Evolutionary conservation across 208 protist species (phyloP), one percentile per base, ranked within the genome.

Genomic region (Wallacemonas sp.): DNA sequence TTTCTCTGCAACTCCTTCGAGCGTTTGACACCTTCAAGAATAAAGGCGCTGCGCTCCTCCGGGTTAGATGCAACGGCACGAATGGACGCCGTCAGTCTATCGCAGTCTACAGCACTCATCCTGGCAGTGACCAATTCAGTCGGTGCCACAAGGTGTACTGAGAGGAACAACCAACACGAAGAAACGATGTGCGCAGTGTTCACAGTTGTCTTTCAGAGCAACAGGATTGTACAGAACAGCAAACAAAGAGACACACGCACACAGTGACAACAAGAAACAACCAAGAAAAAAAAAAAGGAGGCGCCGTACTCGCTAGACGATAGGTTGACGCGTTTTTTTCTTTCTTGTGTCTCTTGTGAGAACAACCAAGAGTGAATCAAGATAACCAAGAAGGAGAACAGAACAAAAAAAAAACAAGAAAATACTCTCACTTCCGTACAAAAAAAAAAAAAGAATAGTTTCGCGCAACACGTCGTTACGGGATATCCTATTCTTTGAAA

Each of bases 1-100:
- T 81, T 90, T 4, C 80, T 65, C 41, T 93, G 86, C 41, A 90
- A 42, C 45, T 92, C 80, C 41, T 91, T 96, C 5, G 75, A 72
- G 46, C 75, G 55, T 55, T 80, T 88, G n/a, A 93, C 72, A 2
- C 67, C 71, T 49, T 91, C 82, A 1, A 65, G 65, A 8, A 93
- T 68, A 72, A 91, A 89, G 12, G 68, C 61, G 5, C 63, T 53
- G 22, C 75, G 76, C 31, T 70, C 68, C 28, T 88, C 77, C 11
- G 71, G 68, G 26, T 72, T 65, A 21, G 24, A 49, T 21, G 79
- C 74, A 2, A 87, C 72, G 0, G 24, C 44, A 0, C 79, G 79
- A 34, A 95, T 84, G 21, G 61, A 77, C 11, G 70, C 63, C n/a
- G 66, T 78, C 6, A 92, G 41, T 14, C 72, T 62, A 12, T 77